Evolutionary conservation across 2,329 filamentous ascomycete genomes (phyloP), one percentile per base, ranked within the genome.

Genomic region (Botrytis deweyae): DNA sequence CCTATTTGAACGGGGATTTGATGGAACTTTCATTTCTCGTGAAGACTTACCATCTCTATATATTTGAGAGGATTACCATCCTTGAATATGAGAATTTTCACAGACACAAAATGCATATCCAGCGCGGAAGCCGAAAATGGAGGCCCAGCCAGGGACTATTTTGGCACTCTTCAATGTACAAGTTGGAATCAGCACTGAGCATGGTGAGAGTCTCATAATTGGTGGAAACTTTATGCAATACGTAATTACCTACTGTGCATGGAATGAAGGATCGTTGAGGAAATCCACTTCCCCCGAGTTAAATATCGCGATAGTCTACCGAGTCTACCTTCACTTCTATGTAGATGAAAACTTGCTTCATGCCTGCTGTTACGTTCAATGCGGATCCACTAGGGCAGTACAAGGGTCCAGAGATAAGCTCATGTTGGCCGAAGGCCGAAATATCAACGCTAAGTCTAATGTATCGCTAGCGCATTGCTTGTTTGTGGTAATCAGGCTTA

Each of bases 351-450:
- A 63, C 61, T 63, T 63, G 25, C 38, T 63, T 63, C 12, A n/a
- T 63, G 61, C 36, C 38, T 42, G 38, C 25, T 63, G 12, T 25
- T 63, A 63, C 61, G 5, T 40, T 42, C 36, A 40, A 42, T 40
- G 61, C 38, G 36, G 36, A 42, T n/a, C 25, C 14, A n/a, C 25
- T 40, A 42, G 36, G 36, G 61, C n/a, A 25, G 36, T 38, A 42
- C 61, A 14, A 40, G 61, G 61, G 61, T 63, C 25, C 10, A n/a
- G 25, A 63, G 61, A 63, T 63, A 63, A 63, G 61, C 61, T 40
- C 38, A 40, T 63, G 38, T 38, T 40, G 59, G 59, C 36, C 38
- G 59, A 62, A 58, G 16, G n/a, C 52, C 52, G 52, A 58, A 58
- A 29, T 33, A 58, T 29, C n/a, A 58, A 42, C 38, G 22, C 61